phyloP scores from a whole-genome alignment of 2,329 filamentous ascomycete species.

The Fusarium sp. region DNA sequence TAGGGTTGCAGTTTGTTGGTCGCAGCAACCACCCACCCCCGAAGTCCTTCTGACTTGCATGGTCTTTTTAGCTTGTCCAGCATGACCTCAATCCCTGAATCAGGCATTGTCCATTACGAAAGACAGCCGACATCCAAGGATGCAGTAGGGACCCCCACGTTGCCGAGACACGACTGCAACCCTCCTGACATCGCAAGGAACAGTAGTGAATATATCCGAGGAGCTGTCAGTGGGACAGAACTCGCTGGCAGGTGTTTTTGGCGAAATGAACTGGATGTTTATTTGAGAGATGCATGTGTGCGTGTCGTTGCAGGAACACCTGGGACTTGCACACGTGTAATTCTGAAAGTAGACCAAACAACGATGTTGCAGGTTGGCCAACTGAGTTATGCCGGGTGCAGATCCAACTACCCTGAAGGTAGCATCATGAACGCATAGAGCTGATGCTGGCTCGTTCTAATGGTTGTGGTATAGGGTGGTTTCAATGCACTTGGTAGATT shows the following conservation, averaged over 20 bases:
- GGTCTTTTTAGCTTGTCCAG: constrained; percentile 29
- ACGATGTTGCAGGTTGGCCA: constrained; percentile 5
- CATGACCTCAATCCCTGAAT: constrained; percentile 41
- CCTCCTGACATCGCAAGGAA: constrained; percentile 16
- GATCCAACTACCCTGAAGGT: constrained; percentile 38
- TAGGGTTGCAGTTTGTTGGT: constrained; percentile 5
- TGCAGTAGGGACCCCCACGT: constrained; percentile 39
- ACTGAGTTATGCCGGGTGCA: constrained; percentile 13
- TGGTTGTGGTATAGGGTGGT: constrained; percentile 19
- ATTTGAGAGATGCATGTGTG: constrained; percentile 18
- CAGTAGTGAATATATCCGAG: constrained; percentile 15
- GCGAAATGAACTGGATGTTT: not conserved
- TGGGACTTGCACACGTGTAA: constrained; percentile 36
- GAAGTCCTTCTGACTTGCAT: constrained; percentile 45
- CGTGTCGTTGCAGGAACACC: constrained; percentile 27
- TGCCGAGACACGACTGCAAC: constrained; percentile 40
- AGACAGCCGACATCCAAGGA: constrained; percentile 21
- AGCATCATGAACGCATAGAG: constrained; percentile 24
- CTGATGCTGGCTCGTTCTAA: constrained; percentile 8
- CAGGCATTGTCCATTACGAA: constrained; percentile 37
- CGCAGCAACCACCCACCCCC: constrained; percentile 33
- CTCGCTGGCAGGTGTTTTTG: not conserved
- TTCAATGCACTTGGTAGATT: not conserved
- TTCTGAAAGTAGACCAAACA: not conserved
- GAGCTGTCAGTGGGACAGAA: not conserved